Evolutionary conservation across 257 asterid genomes (phyloP).

Genomic region (Buddleja alternifolia): DNA sequence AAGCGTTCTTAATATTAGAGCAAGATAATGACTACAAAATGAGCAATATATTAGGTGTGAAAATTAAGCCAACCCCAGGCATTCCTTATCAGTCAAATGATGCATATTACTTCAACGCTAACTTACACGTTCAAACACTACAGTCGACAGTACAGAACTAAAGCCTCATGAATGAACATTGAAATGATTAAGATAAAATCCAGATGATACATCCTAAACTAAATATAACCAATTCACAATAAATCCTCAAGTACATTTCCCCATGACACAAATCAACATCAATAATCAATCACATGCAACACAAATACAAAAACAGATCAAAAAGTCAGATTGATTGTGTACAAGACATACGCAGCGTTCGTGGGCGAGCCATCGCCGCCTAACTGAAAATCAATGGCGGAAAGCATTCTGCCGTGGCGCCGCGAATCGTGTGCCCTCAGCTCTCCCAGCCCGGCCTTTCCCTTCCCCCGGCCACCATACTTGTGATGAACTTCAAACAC

Average conservation of each 20-base stretch:
- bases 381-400: slow-evolving; percentile 49
- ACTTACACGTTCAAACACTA: not conserved
- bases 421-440: slow-evolving; percentile 54
- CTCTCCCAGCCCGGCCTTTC: slow-evolving; percentile 36
- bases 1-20: not conserved
- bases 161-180: not conserved
- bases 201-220: not conserved
- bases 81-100: slow-evolving; percentile 16
- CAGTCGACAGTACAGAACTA: not conserved
- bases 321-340: not conserved
- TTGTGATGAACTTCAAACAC: slow-evolving; percentile 61
- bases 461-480: slow-evolving; percentile 53
- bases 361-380: slow-evolving; percentile 72
- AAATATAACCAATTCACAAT: not conserved
- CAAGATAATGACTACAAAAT: slow-evolving; percentile 17
- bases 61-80: slow-evolving; percentile 11
- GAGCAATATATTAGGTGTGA: not conserved
- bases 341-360: slow-evolving; percentile 46
- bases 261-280: not conserved
- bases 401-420: slow-evolving; percentile 67
- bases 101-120: not conserved
- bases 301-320: slow-evolving; percentile 15
- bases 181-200: slow-evolving; percentile 6
- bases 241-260: not conserved
- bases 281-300: slow-evolving; percentile 10